A percentile compares a stretch with the other conserved stretches of the same genome.
Conservation (phyloP, 768 basidiomycete species). For the Termitomyces sp. region DNA sequence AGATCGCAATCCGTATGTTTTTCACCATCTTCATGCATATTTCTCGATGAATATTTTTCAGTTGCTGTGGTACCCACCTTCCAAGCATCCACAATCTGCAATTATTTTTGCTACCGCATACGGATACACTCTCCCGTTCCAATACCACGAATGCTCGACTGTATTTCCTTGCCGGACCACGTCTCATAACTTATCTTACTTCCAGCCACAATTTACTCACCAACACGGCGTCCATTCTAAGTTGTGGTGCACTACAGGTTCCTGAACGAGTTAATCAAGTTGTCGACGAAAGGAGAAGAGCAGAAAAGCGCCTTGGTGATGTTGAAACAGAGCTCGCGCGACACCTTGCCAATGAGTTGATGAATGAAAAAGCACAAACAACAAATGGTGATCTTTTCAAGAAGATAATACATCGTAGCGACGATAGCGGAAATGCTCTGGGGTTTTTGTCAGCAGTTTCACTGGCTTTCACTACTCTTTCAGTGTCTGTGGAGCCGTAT, state of each 20-base stretch:
- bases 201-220: conserved; percentile 53
- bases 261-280: conserved; percentile 65
- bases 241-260: conserved; percentile 61
- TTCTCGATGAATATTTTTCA: conserved; percentile 21
- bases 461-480: conserved; percentile 33
- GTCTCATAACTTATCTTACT: conserved; percentile 59
- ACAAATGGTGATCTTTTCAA: conserved; percentile 28
- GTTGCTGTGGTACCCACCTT: conserved; percentile 82
- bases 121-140: conserved; percentile 58
- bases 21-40: background rate
- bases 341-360: conserved; percentile 36
- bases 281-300: conserved; percentile 58
- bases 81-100: conserved; percentile 72
- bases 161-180: conserved; percentile 79
- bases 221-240: conserved; percentile 53
- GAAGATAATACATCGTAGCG: conserved; percentile 51
- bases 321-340: conserved; percentile 62
- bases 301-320: conserved; percentile 65
- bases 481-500: conserved; percentile 16
- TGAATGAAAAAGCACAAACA: conserved; percentile 27
- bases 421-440: conserved; percentile 55
- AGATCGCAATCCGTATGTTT: conserved; percentile 70
- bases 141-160: conserved; percentile 63
- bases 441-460: conserved; percentile 56
- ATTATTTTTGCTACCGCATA: conserved; percentile 66